A percentile compares a stretch with the other conserved stretches of the same genome.
phyloP scores from a whole-genome alignment of 352 stramenopile species.

The Aphanomyces invadans region DNA sequence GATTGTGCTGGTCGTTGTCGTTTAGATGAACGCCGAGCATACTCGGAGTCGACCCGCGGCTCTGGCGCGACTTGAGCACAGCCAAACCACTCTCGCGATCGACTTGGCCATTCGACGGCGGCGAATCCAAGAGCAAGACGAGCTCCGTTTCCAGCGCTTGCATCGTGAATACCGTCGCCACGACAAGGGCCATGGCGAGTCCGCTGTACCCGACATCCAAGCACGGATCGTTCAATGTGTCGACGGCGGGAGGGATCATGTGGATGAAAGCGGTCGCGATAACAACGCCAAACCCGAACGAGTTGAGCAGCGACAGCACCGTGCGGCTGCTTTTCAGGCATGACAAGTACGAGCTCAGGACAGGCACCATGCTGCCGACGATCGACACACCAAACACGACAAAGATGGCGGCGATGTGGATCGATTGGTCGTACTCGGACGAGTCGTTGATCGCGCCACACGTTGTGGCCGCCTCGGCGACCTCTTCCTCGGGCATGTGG shows the following conservation, averaged over 20 bases:
- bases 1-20: neutral
- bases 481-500: neutral
- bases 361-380: conserved; percentile 16
- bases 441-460: neutral
- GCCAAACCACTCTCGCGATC: neutral
- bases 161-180: conserved; percentile 25
- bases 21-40: neutral
- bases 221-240: conserved; percentile 26
- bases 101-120: neutral
- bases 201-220: conserved; percentile 22
- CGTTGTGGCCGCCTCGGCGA: too few species aligned
- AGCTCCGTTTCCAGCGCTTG: conserved; percentile 23
- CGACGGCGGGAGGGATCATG: conserved; percentile 24
- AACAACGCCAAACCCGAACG: conserved; percentile 28
- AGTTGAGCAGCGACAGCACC: conserved; percentile 12
- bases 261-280: conserved; percentile 28
- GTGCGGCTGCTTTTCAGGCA: neutral
- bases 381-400: conserved; percentile 23
- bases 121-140: neutral
- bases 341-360: conserved; percentile 5
- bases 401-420: conserved; percentile 22
- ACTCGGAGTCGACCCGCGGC: neutral
- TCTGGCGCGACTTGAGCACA: neutral
- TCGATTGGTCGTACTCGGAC: neutral
- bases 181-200: conserved; percentile 26